phyloP scores from a whole-genome alignment of 345 rosid species.

The Gossypium mustelinum region DNA sequence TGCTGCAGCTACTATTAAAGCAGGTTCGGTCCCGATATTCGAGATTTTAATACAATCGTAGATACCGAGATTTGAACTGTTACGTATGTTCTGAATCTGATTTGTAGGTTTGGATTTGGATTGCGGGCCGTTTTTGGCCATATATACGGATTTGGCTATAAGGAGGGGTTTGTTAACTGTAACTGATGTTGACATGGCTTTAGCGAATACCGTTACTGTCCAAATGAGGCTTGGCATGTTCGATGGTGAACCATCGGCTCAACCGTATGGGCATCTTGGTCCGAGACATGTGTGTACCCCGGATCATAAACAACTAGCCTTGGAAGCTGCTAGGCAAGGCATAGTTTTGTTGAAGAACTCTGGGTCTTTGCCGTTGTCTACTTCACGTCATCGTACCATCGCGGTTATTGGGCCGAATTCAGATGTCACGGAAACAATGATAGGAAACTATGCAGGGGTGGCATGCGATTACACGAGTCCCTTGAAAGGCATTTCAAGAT shows the following conservation, averaged over 20 bases:
- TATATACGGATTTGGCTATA: slow-evolving; percentile 65
- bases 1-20: slow-evolving; percentile 69
- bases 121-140: slow-evolving; percentile 78
- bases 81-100: not conserved
- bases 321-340: slow-evolving; percentile 85
- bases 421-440: slow-evolving; percentile 84
- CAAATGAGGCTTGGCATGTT: slow-evolving; percentile 97
- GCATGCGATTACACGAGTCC: slow-evolving; percentile 74
- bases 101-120: slow-evolving; percentile 72
- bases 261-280: slow-evolving; percentile 71
- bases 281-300: slow-evolving; percentile 71
- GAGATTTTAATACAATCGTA: no score
- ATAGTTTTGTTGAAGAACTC: slow-evolving; percentile 69
- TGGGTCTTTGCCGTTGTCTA: slow-evolving; percentile 58
- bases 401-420: slow-evolving; percentile 96
- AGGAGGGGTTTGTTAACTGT: slow-evolving; percentile 39
- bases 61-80: not conserved
- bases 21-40: slow-evolving; percentile 35
- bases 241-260: slow-evolving; percentile 71
- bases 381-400: slow-evolving; percentile 44
- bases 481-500: slow-evolving; percentile 58
- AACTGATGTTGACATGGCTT: slow-evolving; percentile 59
- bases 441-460: slow-evolving; percentile 91
- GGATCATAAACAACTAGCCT: slow-evolving; percentile 63
- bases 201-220: slow-evolving; percentile 73